Evolutionary conservation across 2,329 filamentous ascomycete species (phyloP).

Genomic region (Penicillium sp.): DNA sequence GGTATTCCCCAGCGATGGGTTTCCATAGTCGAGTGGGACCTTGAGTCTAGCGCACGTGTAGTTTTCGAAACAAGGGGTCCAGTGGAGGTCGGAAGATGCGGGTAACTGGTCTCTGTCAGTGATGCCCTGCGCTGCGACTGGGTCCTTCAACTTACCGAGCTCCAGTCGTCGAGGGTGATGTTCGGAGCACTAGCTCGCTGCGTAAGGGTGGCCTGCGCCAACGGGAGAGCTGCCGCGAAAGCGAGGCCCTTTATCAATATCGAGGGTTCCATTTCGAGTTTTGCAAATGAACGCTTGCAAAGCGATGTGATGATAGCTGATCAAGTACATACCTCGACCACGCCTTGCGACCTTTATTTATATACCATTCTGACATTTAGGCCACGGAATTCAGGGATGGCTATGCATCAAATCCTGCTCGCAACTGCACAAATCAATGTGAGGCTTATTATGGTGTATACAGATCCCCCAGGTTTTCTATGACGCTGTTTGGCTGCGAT

Average conservation of each 20-base stretch:
- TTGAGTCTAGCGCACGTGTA: slow-evolving; percentile 24
- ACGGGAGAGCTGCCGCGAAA: background rate
- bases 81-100: slow-evolving; percentile 18
- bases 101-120: slow-evolving; percentile 5
- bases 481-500: background rate
- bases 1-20: slow-evolving; percentile 20
- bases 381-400: background rate
- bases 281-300: background rate
- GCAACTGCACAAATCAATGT: background rate
- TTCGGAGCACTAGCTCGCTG: background rate
- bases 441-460: background rate
- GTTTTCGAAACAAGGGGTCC: slow-evolving; percentile 24
- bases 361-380: background rate
- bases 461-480: background rate
- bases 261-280: background rate
- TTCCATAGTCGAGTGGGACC: slow-evolving; percentile 29
- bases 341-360: background rate
- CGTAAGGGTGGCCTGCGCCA: background rate
- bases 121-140: too few species aligned
- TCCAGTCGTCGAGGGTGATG: background rate
- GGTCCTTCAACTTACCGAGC: background rate
- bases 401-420: background rate
- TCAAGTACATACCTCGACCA: background rate
- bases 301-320: background rate
- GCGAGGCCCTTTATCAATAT: background rate